Evolutionary conservation across 495 filamentous ascomycete species (phyloP), one percentile per base, ranked within the genome.

Genomic region (Penicillium psychrofluorescens): DNA sequence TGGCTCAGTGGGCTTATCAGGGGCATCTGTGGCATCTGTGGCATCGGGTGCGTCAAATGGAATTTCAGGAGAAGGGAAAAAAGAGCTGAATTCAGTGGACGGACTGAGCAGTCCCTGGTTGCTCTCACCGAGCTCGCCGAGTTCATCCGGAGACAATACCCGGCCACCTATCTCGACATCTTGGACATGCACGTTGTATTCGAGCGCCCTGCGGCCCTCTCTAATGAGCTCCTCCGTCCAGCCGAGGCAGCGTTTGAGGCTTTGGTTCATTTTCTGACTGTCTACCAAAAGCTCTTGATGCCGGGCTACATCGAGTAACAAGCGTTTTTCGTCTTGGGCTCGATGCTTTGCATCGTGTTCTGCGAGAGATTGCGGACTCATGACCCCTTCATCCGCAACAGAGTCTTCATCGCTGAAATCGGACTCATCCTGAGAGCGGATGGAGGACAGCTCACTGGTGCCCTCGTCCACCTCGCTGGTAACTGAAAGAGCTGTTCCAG

Each of bases 221-320:
- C 74, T 81, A 53, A 99, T 95, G 32, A 99, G 72, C 46, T 85
- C 83, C 52, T 99, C 92, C 0, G 90, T 89, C 76, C 85, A 86
- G 15, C 77, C 77, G 15, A 95, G 71, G 59, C 92, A 99, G 27
- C 88, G 76, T 57, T 87, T 90, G 4, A 99, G 71, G 54, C 86
- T 91, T 53, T 92, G 85, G 59, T 97, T 97, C 68, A 97, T 87
- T 62, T 85, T 91, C 55, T 95, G 87, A 44, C 84, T 90, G 60
- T 95, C 90, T 15, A 86, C 64, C 4, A 98, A 76, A 2, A 97
- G 70, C 52, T 90, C 84, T 46, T 89, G 87, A 56, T 99, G 92
- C 55, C 88, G 88, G 6, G 83, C 76, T 10, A 99, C 75, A 61
- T 99, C 92, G 12, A 94, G 66, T 43, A 81, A 75, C 15, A 95